Conservation (phyloP, 805 yeast species). For the Clavispora phyllophila region DNA sequence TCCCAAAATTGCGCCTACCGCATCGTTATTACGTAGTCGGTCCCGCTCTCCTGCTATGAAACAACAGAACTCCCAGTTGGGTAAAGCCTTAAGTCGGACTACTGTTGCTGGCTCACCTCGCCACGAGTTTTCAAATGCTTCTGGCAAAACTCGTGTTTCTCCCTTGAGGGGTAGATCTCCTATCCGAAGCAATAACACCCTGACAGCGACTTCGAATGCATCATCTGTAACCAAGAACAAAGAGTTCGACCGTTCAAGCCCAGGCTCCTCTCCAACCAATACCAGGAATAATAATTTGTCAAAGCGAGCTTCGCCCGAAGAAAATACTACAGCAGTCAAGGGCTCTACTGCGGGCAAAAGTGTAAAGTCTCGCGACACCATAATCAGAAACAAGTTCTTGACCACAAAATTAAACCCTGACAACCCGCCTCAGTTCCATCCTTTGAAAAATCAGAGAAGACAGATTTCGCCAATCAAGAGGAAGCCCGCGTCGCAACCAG, state of each 20-base stretch:
- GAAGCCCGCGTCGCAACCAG: background rate
- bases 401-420: constrained; percentile 33
- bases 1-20: background rate
- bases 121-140: background rate
- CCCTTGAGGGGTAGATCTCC: background rate
- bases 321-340: background rate
- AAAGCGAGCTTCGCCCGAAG: background rate
- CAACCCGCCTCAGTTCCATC: constrained; percentile 21
- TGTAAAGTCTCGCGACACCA: constrained; percentile 1
- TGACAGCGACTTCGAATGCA: background rate
- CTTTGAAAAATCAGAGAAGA: background rate
- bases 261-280: background rate
- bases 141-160: background rate
- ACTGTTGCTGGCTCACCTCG: background rate
- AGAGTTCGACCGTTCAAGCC: background rate
- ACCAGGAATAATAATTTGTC: background rate
- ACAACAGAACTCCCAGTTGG: background rate
- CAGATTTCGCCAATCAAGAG: background rate
- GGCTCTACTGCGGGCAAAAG: background rate
- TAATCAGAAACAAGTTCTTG: constrained; percentile 28
- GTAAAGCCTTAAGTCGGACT: background rate
- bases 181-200: background rate
- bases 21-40: background rate
- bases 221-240: background rate
- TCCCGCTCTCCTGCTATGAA: background rate